These are phyloP conservation scores for Pyricularia sp. DNA, from an alignment of 2,329 filamentous ascomycete species.

Conservation along the genomic window DNA sequence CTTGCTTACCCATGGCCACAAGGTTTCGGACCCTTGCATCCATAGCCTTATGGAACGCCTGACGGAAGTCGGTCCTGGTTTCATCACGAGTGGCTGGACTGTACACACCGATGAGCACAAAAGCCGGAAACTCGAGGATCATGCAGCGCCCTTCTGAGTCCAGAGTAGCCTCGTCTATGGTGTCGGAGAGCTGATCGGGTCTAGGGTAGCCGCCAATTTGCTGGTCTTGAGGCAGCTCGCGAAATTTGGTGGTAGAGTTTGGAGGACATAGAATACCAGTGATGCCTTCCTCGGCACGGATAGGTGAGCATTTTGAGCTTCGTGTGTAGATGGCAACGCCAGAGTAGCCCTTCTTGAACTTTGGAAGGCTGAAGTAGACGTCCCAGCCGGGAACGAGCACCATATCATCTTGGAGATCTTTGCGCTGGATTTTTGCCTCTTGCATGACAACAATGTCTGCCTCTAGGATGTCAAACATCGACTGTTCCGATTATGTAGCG, in stretches of 20 bases:
- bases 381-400: constrained; percentile 93
- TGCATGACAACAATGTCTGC: constrained; percentile 93
- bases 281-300: constrained; percentile 89
- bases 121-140: constrained; percentile 86
- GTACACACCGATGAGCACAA: constrained; percentile 88
- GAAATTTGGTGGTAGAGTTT: constrained; percentile 60
- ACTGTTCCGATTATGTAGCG: constrained; percentile 29
- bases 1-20: constrained; percentile 67
- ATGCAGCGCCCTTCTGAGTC: constrained; percentile 91
- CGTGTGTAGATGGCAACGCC: constrained; percentile 93
- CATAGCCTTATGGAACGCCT: constrained; percentile 69
- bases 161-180: constrained; percentile 57
- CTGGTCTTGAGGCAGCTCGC: constrained; percentile 62
- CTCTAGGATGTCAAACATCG: constrained; percentile 91
- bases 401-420: constrained; percentile 91
- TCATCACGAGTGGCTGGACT: constrained; percentile 85
- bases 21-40: constrained; percentile 83
- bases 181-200: constrained; percentile 46
- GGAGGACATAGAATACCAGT: constrained; percentile 71
- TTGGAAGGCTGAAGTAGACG: constrained; percentile 88
- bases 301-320: constrained; percentile 75
- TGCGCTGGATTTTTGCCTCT: constrained; percentile 91
- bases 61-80: constrained; percentile 70
- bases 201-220: constrained; percentile 86
- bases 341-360: constrained; percentile 93